Evolutionary conservation across 1,284 basidiomycete genomes (phyloP).

Genomic region (Irpex rosettiformis): DNA sequence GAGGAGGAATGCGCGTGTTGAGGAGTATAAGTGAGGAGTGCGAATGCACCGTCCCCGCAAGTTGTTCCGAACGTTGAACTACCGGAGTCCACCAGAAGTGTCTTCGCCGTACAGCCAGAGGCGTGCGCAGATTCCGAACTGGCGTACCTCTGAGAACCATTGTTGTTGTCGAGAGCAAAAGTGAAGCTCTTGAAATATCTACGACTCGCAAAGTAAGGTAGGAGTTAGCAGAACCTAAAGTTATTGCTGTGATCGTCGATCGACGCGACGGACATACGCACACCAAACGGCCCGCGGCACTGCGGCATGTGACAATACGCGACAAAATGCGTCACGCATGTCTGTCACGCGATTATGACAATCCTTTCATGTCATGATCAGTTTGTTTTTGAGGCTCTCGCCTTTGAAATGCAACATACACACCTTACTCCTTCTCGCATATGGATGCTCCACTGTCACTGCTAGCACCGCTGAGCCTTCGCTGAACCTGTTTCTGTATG

Average conservation of each 20-base stretch:
- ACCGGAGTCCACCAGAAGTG: not conserved
- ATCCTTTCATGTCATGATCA: not conserved
- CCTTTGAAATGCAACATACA: too few relatives aligned
- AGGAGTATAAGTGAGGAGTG: conserved; percentile 59
- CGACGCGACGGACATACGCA: not conserved
- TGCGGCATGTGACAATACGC: not conserved
- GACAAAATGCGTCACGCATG: not conserved
- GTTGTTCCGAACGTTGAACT: conserved; percentile 3
- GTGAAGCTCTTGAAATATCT: too few relatives aligned
- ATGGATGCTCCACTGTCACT: not conserved
- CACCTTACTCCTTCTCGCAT: not conserved
- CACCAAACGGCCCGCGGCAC: not conserved
- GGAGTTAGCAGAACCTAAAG: too few relatives aligned
- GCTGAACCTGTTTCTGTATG: too few relatives aligned
- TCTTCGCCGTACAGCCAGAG: not conserved
- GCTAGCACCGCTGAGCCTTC: not conserved
- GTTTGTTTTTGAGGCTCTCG: not conserved
- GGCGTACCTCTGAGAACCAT: not conserved
- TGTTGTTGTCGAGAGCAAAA: not conserved
- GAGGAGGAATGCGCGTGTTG: conserved; percentile 46
- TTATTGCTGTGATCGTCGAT: too few relatives aligned
- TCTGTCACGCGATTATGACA: not conserved
- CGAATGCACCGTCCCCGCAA: conserved; percentile 43
- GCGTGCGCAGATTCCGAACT: not conserved
- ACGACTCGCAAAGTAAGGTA: too few relatives aligned